These are phyloP conservation scores for Luvunga scandens DNA, from an alignment of 345 rosid species.

Conservation along the genomic window DNA sequence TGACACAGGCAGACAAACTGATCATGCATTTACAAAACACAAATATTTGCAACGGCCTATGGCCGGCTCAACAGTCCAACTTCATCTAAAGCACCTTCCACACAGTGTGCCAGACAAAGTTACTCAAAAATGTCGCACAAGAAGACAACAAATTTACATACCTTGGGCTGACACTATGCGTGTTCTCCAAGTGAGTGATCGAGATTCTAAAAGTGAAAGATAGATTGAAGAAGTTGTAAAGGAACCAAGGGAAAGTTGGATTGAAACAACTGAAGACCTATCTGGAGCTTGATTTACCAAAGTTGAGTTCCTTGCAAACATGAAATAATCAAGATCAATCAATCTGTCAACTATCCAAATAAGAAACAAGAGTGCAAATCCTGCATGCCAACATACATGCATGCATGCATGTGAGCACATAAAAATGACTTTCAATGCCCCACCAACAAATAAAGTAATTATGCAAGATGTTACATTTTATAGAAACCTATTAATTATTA, in stretches of 20 bases:
- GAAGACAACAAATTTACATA: constrained; percentile 30
- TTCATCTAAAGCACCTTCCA: neutral
- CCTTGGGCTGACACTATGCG: constrained; percentile 73
- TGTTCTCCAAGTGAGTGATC: constrained; percentile 78
- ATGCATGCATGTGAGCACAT: too few species aligned
- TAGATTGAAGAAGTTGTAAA: constrained; percentile 56
- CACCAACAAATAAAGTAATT: neutral
- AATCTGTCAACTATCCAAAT: neutral
- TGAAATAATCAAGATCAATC: constrained; percentile 22
- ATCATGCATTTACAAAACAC: neutral
- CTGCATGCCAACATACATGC: too few species aligned
- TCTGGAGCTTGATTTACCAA: constrained; percentile 41
- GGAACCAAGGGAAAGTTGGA: constrained; percentile 68
- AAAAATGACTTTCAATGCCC: neutral
- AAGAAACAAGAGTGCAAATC: too few species aligned
- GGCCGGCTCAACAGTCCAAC: neutral
- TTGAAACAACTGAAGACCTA: constrained; percentile 48
- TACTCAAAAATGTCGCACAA: neutral
- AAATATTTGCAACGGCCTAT: neutral
- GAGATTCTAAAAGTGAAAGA: constrained; percentile 56
- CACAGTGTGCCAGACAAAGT: constrained; percentile 1
- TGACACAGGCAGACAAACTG: neutral
- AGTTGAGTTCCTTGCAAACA: constrained; percentile 47
- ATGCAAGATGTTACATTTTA: neutral
- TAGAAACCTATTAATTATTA: too few species aligned